Evolutionary conservation across 139 green algal genomes (phyloP), one percentile per base, ranked within the genome.

Genomic region (Chlamydomonas urium): DNA sequence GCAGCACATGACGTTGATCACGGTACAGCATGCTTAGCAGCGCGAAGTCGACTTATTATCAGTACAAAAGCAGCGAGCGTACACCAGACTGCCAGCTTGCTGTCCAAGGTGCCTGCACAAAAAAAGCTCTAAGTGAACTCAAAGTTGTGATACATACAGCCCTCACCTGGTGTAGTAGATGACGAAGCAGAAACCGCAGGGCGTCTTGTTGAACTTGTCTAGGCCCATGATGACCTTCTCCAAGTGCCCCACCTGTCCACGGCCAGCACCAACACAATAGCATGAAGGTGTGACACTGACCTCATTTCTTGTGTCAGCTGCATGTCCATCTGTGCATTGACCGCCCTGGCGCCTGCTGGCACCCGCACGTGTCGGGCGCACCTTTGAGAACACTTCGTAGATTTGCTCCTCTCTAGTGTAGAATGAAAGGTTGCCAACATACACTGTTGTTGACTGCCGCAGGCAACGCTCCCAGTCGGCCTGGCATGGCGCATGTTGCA

Each of bases 181-280:
- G 31, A 98, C 93, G 65, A 99, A 99, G 59, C 85, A 94, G 74
- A 99, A 99, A 62, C 96, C 96, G 76, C 96, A 99, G 31, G 96
- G 96, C 33, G 93, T 98, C 69, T 87, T 90, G 35, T 77, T 83
- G 34, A 90, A 76, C 73, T 91, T 90, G 86, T 99, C 93, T 57
- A 99, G 86, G 0, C 96, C 96, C 93, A 99, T 98, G 36, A 98
- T 80, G 38, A 99, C 91, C 29, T 87, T 84, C 66, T 92, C 87
- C 26, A 99, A 81, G 37, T 92, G 84, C 2, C 94, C 94, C 19
- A 82, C 81, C 71, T 88, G 33, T 37, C 8, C 42, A 53, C 42
- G 42, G 42, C 17, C 14, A 53, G n/a, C n/a, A n/a, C n/a, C n/a
- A n/a, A n/a, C n/a, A n/a, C n/a, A n/a, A n/a, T n/a, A n/a, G n/a